Base-by-base conservation (phyloP, 2,329 filamentous ascomycete species). In the Colletotrichum musae region DNA sequence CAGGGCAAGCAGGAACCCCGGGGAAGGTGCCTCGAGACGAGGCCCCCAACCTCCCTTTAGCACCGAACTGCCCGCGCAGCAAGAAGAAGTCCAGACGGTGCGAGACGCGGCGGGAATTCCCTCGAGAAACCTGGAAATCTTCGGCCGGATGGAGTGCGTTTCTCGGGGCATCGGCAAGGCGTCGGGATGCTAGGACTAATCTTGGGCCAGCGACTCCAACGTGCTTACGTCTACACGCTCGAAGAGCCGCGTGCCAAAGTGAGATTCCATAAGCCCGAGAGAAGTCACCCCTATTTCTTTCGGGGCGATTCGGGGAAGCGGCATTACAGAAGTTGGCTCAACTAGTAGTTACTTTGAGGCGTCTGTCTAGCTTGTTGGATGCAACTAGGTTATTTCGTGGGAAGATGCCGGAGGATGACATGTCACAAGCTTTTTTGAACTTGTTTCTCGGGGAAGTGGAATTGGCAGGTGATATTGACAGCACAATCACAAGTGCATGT, bases 301-400 rank as follows among this genome's bases (percentile, higher is more conserved):
- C 47, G 65, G 61, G 53, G 65, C 7, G 32, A 39, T 54, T 69
- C 66, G 61, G 61, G 54, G 43, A 60, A 43, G 51, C 61, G 61
- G 61, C 61, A 54, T 56, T 28, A 10, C 24, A 28, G 21, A 51
- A 39, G 28, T 28, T 48, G 10, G 32, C 41, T 47, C 32, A 9
- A 36, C 53, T 58, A 32, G 48, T 58, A 32, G 48, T 39, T 15
- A 48, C 61, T 36, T 53, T n/a, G 24, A 12, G 32, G 47, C 24
- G 48, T 36, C 28, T 21, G 36, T 36, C 28, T 21, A 26, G 36
- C 32, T 58, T 10, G 32, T 45, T 39, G 43, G 18, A 28, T 18
- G 28, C 3, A 28, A n/a, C 54, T 57, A 63, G 58, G 36, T 41
- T 51, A 53, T 58, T n/a, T 54, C 39, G 39, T 43, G 56, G 56